Conservation (phyloP, 768 basidiomycete genomes). For the Serendipita sp. region DNA sequence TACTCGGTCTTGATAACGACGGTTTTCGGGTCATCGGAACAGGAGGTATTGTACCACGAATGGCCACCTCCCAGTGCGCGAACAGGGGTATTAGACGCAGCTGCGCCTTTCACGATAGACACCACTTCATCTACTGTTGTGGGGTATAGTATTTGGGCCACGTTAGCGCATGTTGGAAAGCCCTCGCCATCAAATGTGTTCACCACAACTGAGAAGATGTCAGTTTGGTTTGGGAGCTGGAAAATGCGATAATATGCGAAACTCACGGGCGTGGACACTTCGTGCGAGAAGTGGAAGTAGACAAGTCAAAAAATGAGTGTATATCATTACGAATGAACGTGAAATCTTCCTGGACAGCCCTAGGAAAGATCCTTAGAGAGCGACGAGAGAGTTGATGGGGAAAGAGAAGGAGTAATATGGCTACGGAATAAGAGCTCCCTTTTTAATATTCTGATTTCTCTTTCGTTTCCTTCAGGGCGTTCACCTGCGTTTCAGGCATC, state of each 20-base stretch:
- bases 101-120: constrained; percentile 6
- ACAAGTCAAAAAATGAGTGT: not conserved
- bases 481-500: no score
- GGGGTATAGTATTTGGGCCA: constrained; percentile 7
- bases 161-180: constrained; percentile 10
- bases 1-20: constrained; percentile 10
- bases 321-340: not conserved
- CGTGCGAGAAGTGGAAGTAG: not conserved
- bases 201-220: not conserved
- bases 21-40: constrained; percentile 11
- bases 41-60: constrained; percentile 11
- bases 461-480: no score
- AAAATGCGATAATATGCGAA: not conserved
- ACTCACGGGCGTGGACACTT: not conserved
- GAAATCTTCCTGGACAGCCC: no score
- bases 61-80: constrained; percentile 9
- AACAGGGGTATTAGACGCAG: constrained; percentile 8
- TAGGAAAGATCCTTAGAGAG: no score
- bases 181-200: constrained; percentile 11
- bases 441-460: no score
- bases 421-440: no score
- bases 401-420: no score
- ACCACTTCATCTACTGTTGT: constrained; percentile 10
- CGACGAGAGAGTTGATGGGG: no score
- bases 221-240: not conserved